A percentile compares a stretch with the other conserved stretches of the same genome.
Evolutionary conservation across 2,329 filamentous ascomycete genomes (phyloP).

Genomic region (Aspergillus felis): DNA sequence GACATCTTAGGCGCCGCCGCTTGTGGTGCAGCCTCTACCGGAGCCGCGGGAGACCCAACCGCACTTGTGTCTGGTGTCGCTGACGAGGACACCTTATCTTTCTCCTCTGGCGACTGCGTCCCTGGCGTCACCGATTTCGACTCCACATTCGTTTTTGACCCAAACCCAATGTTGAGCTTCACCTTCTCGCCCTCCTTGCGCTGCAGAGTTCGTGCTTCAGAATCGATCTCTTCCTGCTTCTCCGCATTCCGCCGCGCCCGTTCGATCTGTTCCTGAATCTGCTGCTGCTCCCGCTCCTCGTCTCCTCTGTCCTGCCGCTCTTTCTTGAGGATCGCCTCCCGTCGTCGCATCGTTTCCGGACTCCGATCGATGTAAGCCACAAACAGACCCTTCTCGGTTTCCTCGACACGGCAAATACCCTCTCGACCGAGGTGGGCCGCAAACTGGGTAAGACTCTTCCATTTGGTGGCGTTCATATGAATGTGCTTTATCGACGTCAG

Average conservation of each 20-base stretch:
- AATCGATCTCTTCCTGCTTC: constrained; percentile 41
- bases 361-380: constrained; percentile 90
- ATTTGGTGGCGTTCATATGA: constrained; percentile 92
- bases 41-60: constrained; percentile 12
- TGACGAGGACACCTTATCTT: constrained; percentile 11
- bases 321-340: constrained; percentile 76
- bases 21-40: constrained; percentile 14
- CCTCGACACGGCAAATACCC: constrained; percentile 84
- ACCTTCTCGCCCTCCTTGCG: constrained; percentile 72
- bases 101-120: constrained; percentile 20
- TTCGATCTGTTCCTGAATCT: constrained; percentile 80
- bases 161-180: constrained; percentile 61
- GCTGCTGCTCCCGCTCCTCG: constrained; percentile 79
- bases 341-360: constrained; percentile 73
- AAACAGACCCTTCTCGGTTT: constrained; percentile 77
- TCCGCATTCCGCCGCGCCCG: constrained; percentile 63
- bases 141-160: constrained; percentile 21
- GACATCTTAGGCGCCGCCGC: constrained; percentile 46
- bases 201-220: constrained; percentile 42
- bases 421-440: constrained; percentile 82
- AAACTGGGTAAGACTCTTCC: constrained; percentile 84
- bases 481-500: constrained; percentile 52
- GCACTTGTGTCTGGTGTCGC: constrained; percentile 12
- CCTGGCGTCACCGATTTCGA: constrained; percentile 21
- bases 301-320: constrained; percentile 87